phyloP scores from a whole-genome alignment of 2,329 filamentous ascomycete genomes.

The Didymella pinodella region DNA sequence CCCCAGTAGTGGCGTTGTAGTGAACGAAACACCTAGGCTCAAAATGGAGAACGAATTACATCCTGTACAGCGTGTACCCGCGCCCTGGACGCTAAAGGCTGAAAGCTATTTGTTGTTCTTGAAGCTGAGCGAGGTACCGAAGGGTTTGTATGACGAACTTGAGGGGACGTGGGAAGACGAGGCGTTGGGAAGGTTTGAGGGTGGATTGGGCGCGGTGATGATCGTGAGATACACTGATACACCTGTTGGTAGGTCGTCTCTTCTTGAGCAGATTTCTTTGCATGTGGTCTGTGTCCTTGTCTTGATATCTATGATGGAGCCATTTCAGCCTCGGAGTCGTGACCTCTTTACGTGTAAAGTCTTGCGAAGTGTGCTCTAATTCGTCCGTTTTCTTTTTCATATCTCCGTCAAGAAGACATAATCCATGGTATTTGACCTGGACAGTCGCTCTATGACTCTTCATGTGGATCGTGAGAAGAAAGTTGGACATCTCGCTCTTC shows the following conservation, averaged over 20 bases:
- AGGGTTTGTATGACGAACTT: slow-evolving; percentile 37
- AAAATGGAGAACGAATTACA: slow-evolving; percentile 20
- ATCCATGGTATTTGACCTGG: background rate
- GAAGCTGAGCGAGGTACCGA: slow-evolving; percentile 32
- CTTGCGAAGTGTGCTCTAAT: background rate
- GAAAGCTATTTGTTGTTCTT: slow-evolving; percentile 41
- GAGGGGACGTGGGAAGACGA: slow-evolving; percentile 31
- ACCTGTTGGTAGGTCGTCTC: slow-evolving; percentile 40
- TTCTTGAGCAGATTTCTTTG: background rate
- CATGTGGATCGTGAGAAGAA: background rate
- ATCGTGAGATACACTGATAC: slow-evolving; percentile 43
- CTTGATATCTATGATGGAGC: background rate
- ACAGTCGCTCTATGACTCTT: background rate
- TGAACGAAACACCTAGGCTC: background rate
- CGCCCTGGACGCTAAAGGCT: slow-evolving; percentile 38
- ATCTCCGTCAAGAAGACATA: background rate
- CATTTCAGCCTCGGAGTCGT: background rate
- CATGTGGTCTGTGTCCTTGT: background rate
- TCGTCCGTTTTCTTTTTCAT: background rate
- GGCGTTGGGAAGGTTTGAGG: slow-evolving; percentile 34
- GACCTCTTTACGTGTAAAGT: background rate
- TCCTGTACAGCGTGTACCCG: slow-evolving; percentile 33
- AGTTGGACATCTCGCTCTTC: background rate
- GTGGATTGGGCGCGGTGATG: slow-evolving; percentile 39
- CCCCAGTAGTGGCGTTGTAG: background rate